Conservation (phyloP, 192 early-diverging fungal genomes). For the Backusella sp. region DNA sequence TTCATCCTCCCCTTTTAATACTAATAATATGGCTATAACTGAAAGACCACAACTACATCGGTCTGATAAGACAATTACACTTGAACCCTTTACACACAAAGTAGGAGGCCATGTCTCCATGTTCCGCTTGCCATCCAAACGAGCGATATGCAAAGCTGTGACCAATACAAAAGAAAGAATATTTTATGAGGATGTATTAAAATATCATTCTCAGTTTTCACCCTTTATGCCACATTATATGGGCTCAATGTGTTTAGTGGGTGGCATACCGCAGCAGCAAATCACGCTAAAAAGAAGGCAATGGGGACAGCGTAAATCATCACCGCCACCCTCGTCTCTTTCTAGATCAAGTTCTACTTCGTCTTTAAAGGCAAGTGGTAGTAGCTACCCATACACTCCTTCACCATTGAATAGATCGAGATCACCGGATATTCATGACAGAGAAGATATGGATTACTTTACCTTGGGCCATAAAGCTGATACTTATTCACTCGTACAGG, state of each 20-base stretch:
- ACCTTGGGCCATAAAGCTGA: neutral
- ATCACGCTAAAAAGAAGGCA: neutral
- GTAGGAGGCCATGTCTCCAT: conserved; percentile 19
- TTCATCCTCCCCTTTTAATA: neutral
- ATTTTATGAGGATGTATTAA: conserved; percentile 17
- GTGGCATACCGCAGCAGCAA: neutral
- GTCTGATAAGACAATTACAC: neutral
- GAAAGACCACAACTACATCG: neutral
- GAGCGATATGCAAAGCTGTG: conserved; percentile 18
- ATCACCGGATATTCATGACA: neutral
- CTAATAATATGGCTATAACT: neutral
- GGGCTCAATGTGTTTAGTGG: conserved; percentile 1
- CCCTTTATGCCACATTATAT: conserved; percentile 13
- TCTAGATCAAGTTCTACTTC: neutral
- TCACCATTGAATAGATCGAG: neutral
- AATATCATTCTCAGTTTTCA: neutral
- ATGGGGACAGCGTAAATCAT: conserved; percentile 1
- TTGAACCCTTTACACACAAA: conserved; percentile 12
- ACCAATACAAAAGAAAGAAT: conserved; percentile 4
- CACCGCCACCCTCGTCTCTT: neutral
- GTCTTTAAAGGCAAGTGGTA: neutral
- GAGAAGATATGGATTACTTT: neutral
- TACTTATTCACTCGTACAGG: conserved; percentile 20
- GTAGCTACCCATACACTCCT: neutral
- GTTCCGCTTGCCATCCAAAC: conserved; percentile 5